Base-by-base conservation (phyloP, 2,329 filamentous ascomycete genomes). In the Aspergillus quadricinctus region DNA sequence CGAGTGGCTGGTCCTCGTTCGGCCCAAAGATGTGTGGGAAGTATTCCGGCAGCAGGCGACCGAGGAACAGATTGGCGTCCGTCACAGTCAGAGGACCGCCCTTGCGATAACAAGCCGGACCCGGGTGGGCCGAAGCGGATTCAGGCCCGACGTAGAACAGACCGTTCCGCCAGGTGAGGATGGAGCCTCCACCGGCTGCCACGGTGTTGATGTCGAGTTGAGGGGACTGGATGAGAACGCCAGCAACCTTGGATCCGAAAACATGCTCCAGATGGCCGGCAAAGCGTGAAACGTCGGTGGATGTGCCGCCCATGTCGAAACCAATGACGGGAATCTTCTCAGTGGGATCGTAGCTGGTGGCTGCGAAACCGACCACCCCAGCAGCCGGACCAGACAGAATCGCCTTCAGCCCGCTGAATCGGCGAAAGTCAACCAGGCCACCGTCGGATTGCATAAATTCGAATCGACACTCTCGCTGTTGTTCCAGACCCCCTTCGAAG, bases 401-500 rank as follows among this genome's bases (percentile, higher is more conserved):
- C 1, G 92, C 92, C 66, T 89, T 88, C 9, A 97, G 76, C 0
- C 92, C 92, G 1, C 90, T 94, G 69, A 97, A 97, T 64, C 80
- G 72, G 54, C 73, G 74, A 52, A 78, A 77, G 58, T 79, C 76
- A 6, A 86, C 84, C 7, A 87, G 72, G 4, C 84, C 84, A 50
- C 90, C 91, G 62, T 95, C 91, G 5, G 89, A 93, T 73, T 97
- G 92, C 93, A 97, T 97, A 65, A 97, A 97, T 71, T 97, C 92
- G 74, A 92, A 97, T 60, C 92, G 81, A 3, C 90, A 89, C 7
- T 80, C 76, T 0, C 85, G 77, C 0, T 90, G 89, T 7, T 89
- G 90, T 49, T 85, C 84, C 61, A 97, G 92, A 0, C 90, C 90
- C 25, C 83, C 83, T 64, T 89, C 85, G 67, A 96, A 96, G 3